These are phyloP conservation scores for Heimioporus sp. DNA, from an alignment of 768 basidiomycete species.

Conservation along the genomic window DNA sequence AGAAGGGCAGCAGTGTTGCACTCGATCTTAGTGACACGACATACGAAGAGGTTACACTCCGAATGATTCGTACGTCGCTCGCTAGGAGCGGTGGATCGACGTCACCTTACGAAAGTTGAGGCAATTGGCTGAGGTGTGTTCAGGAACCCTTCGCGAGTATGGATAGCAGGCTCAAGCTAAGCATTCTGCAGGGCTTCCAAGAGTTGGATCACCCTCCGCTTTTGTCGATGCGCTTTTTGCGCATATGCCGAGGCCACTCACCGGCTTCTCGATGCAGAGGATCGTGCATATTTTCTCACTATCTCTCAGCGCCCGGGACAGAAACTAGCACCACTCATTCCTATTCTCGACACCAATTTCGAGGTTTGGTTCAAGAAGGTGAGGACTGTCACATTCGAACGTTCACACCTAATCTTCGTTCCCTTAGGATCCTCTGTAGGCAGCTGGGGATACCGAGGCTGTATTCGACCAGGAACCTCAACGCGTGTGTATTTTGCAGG, in stretches of 20 bases:
- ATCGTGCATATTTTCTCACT: conserved; percentile 92
- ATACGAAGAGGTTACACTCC: conserved; percentile 91
- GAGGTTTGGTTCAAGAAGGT: conserved; percentile 99
- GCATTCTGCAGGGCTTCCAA: conserved; percentile 79
- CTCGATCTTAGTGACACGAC: conserved; percentile 95
- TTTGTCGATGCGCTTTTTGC: conserved; percentile 85
- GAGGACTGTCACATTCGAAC: conserved; percentile 12
- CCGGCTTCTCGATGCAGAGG: conserved; percentile 90
- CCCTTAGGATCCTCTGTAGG: conserved; percentile 90
- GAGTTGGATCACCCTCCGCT: conserved; percentile 75
- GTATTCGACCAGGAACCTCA: conserved; percentile 99
- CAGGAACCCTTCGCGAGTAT: conserved; percentile 95
- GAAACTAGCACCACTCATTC: conserved; percentile 98
- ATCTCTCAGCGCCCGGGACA: conserved; percentile 96
- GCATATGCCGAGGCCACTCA: conserved; percentile 78
- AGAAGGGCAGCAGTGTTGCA: conserved; percentile 85
- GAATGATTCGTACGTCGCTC: conserved; percentile 91
- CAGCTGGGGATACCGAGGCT: conserved; percentile 96
- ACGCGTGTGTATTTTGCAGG: conserved; percentile 95
- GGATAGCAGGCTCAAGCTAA: conserved; percentile 77
- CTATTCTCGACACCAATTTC: conserved; percentile 87
- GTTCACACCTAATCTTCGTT: conserved; percentile 9
- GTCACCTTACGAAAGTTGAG: conserved; percentile 87
- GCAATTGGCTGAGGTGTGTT: conserved; percentile 95
- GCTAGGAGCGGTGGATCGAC: conserved; percentile 94